Evolutionary conservation across 2,329 filamentous ascomycete species (phyloP).

Genomic region (Neonectria hederae): DNA sequence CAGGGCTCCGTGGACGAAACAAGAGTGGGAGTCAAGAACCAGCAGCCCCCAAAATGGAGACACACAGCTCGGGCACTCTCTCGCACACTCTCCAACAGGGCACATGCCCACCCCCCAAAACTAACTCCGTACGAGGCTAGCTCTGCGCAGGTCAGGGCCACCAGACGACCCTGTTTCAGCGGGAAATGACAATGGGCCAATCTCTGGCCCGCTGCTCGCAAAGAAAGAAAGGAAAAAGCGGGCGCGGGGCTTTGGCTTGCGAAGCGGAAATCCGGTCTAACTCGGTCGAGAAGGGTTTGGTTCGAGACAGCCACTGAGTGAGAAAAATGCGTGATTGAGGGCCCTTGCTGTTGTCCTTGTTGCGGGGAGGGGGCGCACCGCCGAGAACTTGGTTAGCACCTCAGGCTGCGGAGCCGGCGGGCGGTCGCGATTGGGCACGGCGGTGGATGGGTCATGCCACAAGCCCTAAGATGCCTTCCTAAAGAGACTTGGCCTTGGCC

Average conservation of each 20-base stretch:
- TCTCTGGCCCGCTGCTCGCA: conserved; percentile 32
- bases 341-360: too few relatives aligned
- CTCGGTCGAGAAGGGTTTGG: conserved; percentile 1
- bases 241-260: conserved; percentile 24
- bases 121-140: conserved; percentile 8
- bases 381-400: conserved; percentile 29
- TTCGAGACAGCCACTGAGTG: too few relatives aligned
- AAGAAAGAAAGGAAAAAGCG: not conserved
- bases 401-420: conserved; percentile 30
- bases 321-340: not conserved
- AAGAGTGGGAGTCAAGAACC: not conserved
- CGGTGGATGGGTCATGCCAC: conserved; percentile 32
- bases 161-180: conserved; percentile 43
- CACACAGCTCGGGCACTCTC: conserved; percentile 2
- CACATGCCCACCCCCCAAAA: not conserved
- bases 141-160: conserved; percentile 27
- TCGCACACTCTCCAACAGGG: conserved; percentile 3
- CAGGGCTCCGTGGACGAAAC: not conserved
- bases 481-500: conserved; percentile 8
- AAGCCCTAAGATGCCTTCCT: conserved; percentile 28
- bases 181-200: conserved; percentile 44
- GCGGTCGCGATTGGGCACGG: conserved; percentile 28
- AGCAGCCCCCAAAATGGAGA: conserved; percentile 5
- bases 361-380: conserved; percentile 19
- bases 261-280: conserved; percentile 7